phyloP scores from a whole-genome alignment of 2,329 filamentous ascomycete genomes.

The Colletotrichum sp. region DNA sequence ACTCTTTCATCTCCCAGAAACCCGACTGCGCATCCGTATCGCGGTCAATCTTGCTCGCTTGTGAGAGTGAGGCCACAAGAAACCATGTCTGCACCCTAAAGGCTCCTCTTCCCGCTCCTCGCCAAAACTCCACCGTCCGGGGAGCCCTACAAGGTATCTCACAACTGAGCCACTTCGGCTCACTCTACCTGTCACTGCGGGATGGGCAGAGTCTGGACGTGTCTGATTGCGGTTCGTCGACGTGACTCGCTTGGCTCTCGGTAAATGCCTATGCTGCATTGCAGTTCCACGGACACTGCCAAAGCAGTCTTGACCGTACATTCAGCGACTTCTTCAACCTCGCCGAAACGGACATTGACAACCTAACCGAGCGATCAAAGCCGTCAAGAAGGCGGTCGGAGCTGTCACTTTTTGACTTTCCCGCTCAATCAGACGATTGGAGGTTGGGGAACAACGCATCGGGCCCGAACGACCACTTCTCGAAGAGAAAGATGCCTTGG shows the following conservation, averaged over 20 bases:
- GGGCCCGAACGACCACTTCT: not conserved
- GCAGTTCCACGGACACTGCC: not conserved
- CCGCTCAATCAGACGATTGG: not conserved
- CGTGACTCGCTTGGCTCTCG: not conserved
- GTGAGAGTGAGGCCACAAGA: not conserved
- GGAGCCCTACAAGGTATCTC: not conserved
- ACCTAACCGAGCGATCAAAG: not conserved
- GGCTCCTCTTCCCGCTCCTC: not conserved
- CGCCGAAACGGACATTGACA: not conserved
- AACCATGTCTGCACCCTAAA: not conserved
- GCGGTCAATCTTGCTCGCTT: conserved; percentile 6
- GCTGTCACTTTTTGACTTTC: not conserved
- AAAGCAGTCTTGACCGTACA: not conserved
- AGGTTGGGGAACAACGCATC: not conserved
- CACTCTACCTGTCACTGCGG: not conserved
- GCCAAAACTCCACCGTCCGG: not conserved
- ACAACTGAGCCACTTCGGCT: not conserved
- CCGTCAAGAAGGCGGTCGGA: not conserved
- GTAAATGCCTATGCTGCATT: not conserved
- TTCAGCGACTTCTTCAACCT: not conserved
- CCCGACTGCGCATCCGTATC: not conserved
- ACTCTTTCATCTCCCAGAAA: not conserved
- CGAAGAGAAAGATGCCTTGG: not conserved
- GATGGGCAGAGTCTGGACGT: not conserved
- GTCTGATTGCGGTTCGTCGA: not conserved